Percentiles rank a stretch among this genome's conserved stretches.
Conservation (phyloP, 2,329 filamentous ascomycete genomes). For the Talaromyces marneffei region DNA sequence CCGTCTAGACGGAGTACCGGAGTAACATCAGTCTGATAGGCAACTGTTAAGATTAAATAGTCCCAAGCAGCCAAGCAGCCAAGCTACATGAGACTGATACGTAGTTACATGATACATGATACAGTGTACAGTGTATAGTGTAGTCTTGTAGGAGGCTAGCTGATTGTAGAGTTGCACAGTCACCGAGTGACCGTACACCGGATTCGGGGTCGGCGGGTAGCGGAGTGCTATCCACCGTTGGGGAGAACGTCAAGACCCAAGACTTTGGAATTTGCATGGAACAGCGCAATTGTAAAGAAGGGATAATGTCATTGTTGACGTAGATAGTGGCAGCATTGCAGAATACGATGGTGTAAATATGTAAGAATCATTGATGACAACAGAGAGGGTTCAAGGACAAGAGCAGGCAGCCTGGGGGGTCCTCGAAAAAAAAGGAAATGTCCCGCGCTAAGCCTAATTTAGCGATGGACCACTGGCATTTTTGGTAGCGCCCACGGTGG, state of each 20-base stretch:
- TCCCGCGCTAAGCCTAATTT: constrained; percentile 13
- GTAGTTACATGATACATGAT: background rate
- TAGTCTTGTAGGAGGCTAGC: constrained; percentile 1
- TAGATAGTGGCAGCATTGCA: background rate
- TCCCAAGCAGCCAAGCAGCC: background rate
- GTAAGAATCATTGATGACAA: background rate
- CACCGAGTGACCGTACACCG: constrained; percentile 9
- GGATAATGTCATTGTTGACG: background rate
- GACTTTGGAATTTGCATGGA: background rate
- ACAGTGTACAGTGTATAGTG: background rate
- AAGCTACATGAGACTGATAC: background rate
- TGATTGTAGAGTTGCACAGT: background rate
- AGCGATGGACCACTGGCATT: constrained; percentile 30
- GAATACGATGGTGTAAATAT: background rate
- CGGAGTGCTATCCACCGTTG: background rate
- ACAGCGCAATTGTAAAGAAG: background rate
- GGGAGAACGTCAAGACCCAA: no score
- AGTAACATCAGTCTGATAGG: background rate
- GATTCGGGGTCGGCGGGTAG: background rate
- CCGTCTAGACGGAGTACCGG: background rate
- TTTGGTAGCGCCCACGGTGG: constrained; percentile 27
- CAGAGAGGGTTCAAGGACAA: no score
- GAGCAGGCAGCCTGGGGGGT: background rate
- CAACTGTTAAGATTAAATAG: background rate
- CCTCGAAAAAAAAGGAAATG: background rate